A percentile compares a stretch with the other conserved stretches of the same genome.
Evolutionary conservation across 495 filamentous ascomycete species (phyloP).

Genomic region (Penicillium canescens): DNA sequence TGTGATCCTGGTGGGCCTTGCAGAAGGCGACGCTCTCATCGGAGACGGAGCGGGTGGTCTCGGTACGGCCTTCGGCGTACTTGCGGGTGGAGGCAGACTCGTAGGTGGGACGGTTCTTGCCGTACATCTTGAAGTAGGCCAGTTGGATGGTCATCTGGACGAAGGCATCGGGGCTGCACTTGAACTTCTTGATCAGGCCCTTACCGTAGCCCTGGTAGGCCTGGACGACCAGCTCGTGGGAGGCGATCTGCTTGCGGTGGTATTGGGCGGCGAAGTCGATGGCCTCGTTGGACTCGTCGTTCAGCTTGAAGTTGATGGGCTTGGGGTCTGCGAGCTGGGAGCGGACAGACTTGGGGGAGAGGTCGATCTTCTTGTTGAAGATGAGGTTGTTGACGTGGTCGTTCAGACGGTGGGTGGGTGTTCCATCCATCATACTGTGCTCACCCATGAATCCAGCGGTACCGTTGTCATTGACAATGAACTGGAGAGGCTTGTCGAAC

Average conservation of each 20-base stretch:
- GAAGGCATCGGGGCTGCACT: slow-evolving; percentile 96
- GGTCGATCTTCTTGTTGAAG: slow-evolving; percentile 87
- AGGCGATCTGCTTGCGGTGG: slow-evolving; percentile 75
- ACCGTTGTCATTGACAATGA: slow-evolving; percentile 97
- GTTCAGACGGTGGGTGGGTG: slow-evolving; percentile 92
- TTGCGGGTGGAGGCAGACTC: slow-evolving; percentile 93
- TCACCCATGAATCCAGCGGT: slow-evolving; percentile 98
- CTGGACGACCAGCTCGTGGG: slow-evolving; percentile 91
- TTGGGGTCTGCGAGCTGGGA: slow-evolving; percentile 82
- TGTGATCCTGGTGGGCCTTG: slow-evolving; percentile 74
- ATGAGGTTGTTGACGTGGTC: slow-evolving; percentile 90
- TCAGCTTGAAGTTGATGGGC: slow-evolving; percentile 74
- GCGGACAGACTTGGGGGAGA: slow-evolving; percentile 71
- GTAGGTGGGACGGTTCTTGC: slow-evolving; percentile 96
- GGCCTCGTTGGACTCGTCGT: slow-evolving; percentile 65
- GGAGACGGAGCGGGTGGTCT: slow-evolving; percentile 90
- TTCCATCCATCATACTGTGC: slow-evolving; percentile 99
- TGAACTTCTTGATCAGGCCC: slow-evolving; percentile 99
- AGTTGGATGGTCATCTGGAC: slow-evolving; percentile 99
- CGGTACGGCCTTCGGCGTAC: slow-evolving; percentile 95
- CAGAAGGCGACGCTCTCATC: slow-evolving; percentile 93
- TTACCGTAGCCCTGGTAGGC: slow-evolving; percentile 98
- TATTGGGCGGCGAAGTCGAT: slow-evolving; percentile 74
- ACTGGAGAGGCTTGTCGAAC: slow-evolving; percentile 98
- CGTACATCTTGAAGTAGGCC: slow-evolving; percentile 99